Evolutionary conservation across 768 basidiomycete genomes (phyloP), one percentile per base, ranked within the genome.

Genomic region (Suillus alpinus): DNA sequence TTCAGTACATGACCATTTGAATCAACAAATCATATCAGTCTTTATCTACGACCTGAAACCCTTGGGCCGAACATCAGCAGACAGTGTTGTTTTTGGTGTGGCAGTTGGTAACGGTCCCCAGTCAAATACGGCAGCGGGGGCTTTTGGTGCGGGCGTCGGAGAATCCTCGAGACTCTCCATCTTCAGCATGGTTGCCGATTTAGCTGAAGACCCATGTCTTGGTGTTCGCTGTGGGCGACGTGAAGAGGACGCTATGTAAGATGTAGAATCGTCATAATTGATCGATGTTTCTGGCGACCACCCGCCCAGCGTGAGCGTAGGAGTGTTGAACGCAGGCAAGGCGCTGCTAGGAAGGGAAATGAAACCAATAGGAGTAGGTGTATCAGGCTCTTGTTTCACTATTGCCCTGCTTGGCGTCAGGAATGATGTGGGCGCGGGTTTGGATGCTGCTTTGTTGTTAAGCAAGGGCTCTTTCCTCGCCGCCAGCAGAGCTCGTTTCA

Each of bases 401-500:
- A 41, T 63, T 47, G 49, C 61, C 49, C 72, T 77, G 46, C 71
- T 70, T 2, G 75, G 69, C 0, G 68, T 71, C 59, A 64, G 63
- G 65, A 70, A 71, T 12, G 72, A 70, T 3, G 69, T 69, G 2
- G 23, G 69, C 66, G 56, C 43, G 3, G 59, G 39, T 2, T 64
- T 60, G 31, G 57, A 43, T 2, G 64, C 66, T 1, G 82, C 86
- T 58, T 78, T 82, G 6, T 75, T 82, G 68, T 91, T 93, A 43
- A 93, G 72, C 39, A 90, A 73, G 0, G 92, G 92, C 62, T 85
- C 80, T 59, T 79, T 80, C 37, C 91, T 83, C 1, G 79, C 80
- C 6, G 77, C 69, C 26, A 92, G 73, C 9, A 94, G 77, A 0
- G 87, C 87, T 5, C 78, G 78, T 73, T 93, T 94, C 59, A 94